A percentile compares a stretch with the other conserved stretches of the same genome.
These are phyloP conservation scores for Aquilaria yunnanensis DNA, from an alignment of 345 rosid species.

Conservation along the genomic window DNA sequence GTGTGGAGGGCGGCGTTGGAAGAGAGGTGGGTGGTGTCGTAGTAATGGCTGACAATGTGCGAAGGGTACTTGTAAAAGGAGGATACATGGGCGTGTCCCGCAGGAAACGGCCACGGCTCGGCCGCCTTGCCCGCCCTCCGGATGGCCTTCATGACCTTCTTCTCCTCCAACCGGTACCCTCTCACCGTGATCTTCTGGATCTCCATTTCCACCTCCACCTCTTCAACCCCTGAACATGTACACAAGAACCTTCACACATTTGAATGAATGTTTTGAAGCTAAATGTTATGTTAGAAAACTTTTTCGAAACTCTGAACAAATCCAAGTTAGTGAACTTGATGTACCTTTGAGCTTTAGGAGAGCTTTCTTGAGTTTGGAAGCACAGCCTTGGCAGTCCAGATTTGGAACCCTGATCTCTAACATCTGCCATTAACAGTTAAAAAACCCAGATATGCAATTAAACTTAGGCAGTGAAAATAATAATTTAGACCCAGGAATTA, in stretches of 20 bases:
- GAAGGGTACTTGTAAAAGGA: constrained; percentile 86
- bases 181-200: constrained; percentile 66
- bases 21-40: constrained; percentile 40
- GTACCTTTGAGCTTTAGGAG: constrained; percentile 88
- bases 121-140: constrained; percentile 73
- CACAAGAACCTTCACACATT: neutral
- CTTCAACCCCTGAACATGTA: constrained; percentile 57
- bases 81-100: constrained; percentile 56
- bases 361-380: constrained; percentile 79
- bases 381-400: constrained; percentile 89
- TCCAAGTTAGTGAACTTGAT: neutral
- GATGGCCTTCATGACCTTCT: constrained; percentile 64
- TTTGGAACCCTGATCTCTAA: constrained; percentile 90
- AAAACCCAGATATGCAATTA: no score
- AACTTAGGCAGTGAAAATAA: no score
- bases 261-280: no score
- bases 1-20: constrained; percentile 41
- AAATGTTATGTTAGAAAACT: neutral
- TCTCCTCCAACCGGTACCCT: constrained; percentile 65
- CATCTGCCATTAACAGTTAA: constrained; percentile 29
- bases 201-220: constrained; percentile 86
- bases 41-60: constrained; percentile 70
- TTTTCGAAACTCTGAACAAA: neutral
- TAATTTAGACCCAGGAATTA: no score
- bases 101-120: constrained; percentile 93